Evolutionary conservation across 768 basidiomycete species (phyloP), one percentile per base, ranked within the genome.

Genomic region (Lentinula aciculospora): DNA sequence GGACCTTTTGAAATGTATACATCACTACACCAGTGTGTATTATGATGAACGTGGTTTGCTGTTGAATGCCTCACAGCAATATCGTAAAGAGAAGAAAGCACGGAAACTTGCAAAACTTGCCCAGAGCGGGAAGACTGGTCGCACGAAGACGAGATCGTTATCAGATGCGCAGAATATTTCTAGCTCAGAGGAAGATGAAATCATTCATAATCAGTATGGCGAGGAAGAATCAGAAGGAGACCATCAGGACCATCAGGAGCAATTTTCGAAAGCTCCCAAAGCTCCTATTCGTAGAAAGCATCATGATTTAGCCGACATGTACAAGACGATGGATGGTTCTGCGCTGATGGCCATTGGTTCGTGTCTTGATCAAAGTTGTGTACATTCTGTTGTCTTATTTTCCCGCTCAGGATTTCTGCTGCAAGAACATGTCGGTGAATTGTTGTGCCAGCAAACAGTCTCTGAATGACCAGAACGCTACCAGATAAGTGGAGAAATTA

Each of bases 1-100:
- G 80, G 81, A 83, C 56, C 58, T 83, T 27, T 61, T 82, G 48
- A 82, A 82, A 66, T 73, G 73, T 48, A 74, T 82, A 39, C 81
- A 82, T 59, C 69, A 80, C 62, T 79, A 79, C 56, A 69, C 81
- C 23, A 78, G 76, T 47, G 70, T 68, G 21, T 75, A 79, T 62
- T 82, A 82, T 54, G 65, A 66, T 19, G 73, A 74, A 57, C 68
- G 69, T 53, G 80, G 73, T 0, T 70, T 79, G 56, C 62, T 81
- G 6, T 64, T 65, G 2, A 69, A 81, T 51, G 66, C 63, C 2
- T 66, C 71, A 25, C 69, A 66, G 45, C 59, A 72, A 47, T 44
- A 44, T 31, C 58, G 58, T 13, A 36, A 47, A 27, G 53, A 55
- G 15, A 59, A 27, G 39, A 59, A 55, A 29, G 53, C 15, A 25